These are phyloP conservation scores for Dentipellis sp. DNA, from an alignment of 768 basidiomycete species.

Conservation along the genomic window DNA sequence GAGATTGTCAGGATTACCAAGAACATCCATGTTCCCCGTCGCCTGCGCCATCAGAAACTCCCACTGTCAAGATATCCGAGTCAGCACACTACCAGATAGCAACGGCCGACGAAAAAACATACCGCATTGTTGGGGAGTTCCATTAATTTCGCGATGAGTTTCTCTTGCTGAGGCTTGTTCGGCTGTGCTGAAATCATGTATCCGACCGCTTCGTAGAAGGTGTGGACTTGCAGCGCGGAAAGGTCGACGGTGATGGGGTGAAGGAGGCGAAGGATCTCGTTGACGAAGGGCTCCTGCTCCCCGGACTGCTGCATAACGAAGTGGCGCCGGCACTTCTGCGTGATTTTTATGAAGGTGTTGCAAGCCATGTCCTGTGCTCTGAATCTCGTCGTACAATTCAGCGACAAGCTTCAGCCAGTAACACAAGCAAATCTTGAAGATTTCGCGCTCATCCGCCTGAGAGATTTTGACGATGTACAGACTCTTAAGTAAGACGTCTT, in stretches of 20 bases:
- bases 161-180: conserved; percentile 95
- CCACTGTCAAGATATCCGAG: conserved; percentile 50
- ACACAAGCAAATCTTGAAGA: conserved; percentile 98
- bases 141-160: conserved; percentile 92
- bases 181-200: conserved; percentile 99
- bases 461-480: conserved; percentile 98
- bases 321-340: conserved; percentile 95
- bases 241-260: conserved; percentile 94
- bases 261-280: conserved; percentile 87
- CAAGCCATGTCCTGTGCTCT: conserved; percentile 99
- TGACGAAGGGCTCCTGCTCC: conserved; percentile 95
- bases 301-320: conserved; percentile 99
- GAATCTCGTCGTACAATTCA: conserved; percentile 95
- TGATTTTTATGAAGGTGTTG: conserved; percentile 99
- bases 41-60: conserved; percentile 96
- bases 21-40: conserved; percentile 83
- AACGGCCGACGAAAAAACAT: conserved; percentile 22
- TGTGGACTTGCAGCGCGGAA: conserved; percentile 93
- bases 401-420: conserved; percentile 96
- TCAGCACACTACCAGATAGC: not conserved
- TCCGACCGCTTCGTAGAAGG: conserved; percentile 97
- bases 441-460: conserved; percentile 95
- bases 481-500: conserved; percentile 91
- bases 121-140: conserved; percentile 95
- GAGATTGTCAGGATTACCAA: conserved; percentile 89